Evolutionary conservation across 441 rosid genomes (phyloP).

Genomic region (Kokia cookei): DNA sequence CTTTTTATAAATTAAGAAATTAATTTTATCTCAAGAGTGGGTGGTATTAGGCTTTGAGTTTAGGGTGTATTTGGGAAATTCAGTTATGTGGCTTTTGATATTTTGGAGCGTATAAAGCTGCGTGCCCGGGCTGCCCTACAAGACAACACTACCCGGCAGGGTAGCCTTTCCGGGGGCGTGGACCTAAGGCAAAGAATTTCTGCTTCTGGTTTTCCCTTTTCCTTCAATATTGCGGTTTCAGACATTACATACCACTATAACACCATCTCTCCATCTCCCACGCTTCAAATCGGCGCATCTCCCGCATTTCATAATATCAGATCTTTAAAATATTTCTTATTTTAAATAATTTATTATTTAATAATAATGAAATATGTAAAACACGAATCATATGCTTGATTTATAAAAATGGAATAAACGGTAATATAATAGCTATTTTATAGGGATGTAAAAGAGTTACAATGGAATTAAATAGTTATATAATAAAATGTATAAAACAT

Average conservation of each 20-base stretch:
- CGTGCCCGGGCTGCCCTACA: slow-evolving; percentile 7
- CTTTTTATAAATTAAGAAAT: no score
- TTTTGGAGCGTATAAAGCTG: not conserved
- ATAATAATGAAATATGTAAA: no score
- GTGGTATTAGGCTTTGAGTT: not conserved
- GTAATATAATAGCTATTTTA: no score
- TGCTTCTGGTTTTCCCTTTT: not conserved
- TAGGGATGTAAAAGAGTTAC: no score
- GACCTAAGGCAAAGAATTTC: not conserved
- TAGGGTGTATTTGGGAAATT: slow-evolving; percentile 1
- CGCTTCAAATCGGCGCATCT: not conserved
- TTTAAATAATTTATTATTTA: no score
- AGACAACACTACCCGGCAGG: not conserved
- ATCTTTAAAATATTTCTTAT: no score
- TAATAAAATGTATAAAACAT: no score
- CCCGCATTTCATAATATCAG: no score
- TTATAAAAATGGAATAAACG: no score
- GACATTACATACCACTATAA: not conserved
- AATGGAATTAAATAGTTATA: no score
- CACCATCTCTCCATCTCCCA: not conserved
- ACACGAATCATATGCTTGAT: no score
- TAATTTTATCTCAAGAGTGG: not conserved
- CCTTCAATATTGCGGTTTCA: not conserved
- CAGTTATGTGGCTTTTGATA: not conserved
- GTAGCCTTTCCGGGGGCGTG: slow-evolving; percentile 14